Conservation (phyloP, 495 filamentous ascomycete species). For the Lichenothelia convexa region DNA sequence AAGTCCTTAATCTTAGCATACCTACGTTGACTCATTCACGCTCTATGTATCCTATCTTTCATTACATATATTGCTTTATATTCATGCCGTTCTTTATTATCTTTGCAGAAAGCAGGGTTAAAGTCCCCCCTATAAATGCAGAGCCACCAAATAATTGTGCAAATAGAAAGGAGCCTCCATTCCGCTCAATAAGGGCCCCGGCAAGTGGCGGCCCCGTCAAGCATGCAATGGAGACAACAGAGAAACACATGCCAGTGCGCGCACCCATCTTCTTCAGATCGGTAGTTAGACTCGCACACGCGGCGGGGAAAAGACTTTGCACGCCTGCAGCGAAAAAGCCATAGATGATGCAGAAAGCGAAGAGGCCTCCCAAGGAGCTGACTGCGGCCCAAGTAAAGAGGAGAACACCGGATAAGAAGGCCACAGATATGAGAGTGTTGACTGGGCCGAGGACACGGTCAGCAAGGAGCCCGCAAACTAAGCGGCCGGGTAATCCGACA, state of each 20-base stretch:
- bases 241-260: constrained; percentile 66
- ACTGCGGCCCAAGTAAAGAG: constrained; percentile 48
- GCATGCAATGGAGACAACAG: constrained; percentile 51
- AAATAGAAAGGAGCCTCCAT: constrained; percentile 18
- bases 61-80: too few species aligned
- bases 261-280: constrained; percentile 51
- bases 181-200: constrained; percentile 36
- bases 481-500: constrained; percentile 41
- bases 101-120: not conserved
- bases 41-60: not conserved
- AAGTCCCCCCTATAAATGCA: not conserved
- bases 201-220: constrained; percentile 62
- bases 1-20: too few species aligned
- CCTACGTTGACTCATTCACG: not conserved
- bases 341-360: constrained; percentile 43
- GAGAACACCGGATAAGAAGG: constrained; percentile 31
- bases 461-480: constrained; percentile 44
- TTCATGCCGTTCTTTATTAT: not conserved
- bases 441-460: constrained; percentile 45
- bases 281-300: constrained; percentile 40
- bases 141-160: constrained; percentile 1
- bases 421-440: constrained; percentile 40
- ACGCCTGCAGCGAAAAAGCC: constrained; percentile 46
- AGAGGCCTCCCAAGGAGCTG: constrained; percentile 28
- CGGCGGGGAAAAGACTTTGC: constrained; percentile 45